Percentiles rank a stretch among this genome's conserved stretches.
These are phyloP conservation scores for Tolypocladium pustulatum DNA, from an alignment of 2,329 filamentous ascomycete species.

Conservation along the genomic window DNA sequence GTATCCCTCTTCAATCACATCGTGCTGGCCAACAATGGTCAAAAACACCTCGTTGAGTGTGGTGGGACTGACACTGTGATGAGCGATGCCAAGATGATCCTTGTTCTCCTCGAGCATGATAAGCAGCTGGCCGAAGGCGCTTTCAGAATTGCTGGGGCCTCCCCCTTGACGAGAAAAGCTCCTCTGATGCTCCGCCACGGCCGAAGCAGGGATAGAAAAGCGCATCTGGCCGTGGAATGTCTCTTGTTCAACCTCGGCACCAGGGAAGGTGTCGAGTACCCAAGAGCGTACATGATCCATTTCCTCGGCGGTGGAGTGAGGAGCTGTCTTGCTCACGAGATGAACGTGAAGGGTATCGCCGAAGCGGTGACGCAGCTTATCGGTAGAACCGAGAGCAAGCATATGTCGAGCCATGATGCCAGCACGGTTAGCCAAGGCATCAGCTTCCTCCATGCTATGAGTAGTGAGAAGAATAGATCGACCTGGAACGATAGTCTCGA, in stretches of 20 bases:
- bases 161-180: conserved; percentile 12
- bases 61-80: conserved; percentile 79
- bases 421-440: conserved; percentile 71
- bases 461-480: conserved; percentile 80
- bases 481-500: conserved; percentile 62
- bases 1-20: conserved; percentile 64
- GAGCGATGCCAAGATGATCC: conserved; percentile 59
- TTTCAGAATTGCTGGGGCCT: conserved; percentile 8
- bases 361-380: conserved; percentile 61
- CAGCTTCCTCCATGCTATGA: conserved; percentile 92
- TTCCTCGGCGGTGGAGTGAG: conserved; percentile 58
- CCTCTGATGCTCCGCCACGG: conserved; percentile 30
- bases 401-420: conserved; percentile 81
- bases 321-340: conserved; percentile 63
- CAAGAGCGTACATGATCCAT: conserved; percentile 57
- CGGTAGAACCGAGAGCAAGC: conserved; percentile 71
- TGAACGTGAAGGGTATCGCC: conserved; percentile 76
- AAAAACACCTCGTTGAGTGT: conserved; percentile 89
- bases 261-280: conserved; percentile 50
- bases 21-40: conserved; percentile 69
- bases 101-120: conserved; percentile 63
- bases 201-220: conserved; percentile 50
- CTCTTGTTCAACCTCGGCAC: conserved; percentile 59
- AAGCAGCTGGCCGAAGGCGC: conserved; percentile 59
- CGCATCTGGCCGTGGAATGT: conserved; percentile 78